Evolutionary conservation across 2,329 filamentous ascomycete genomes (phyloP).

Genomic region (Paramyrothecium roridum): DNA sequence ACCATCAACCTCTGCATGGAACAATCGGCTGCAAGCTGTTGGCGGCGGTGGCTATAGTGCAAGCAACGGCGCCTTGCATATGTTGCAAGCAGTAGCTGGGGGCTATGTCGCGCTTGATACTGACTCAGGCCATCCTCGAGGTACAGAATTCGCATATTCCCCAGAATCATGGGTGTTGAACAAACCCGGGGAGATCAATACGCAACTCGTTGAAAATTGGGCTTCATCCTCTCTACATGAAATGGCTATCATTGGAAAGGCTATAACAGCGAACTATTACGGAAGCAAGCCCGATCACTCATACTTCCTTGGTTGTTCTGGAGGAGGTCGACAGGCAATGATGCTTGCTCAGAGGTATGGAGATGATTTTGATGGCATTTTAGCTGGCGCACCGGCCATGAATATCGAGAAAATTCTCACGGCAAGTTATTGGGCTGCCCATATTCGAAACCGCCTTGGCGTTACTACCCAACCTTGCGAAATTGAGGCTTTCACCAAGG

Average conservation of each 20-base stretch:
- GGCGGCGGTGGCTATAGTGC: no score
- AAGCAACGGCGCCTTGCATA: no score
- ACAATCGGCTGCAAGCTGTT: no score
- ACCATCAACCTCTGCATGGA: no score
- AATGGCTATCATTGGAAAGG: constrained; percentile 43
- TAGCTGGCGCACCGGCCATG: constrained; percentile 45
- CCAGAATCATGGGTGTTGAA: no score
- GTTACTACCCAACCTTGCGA: no score
- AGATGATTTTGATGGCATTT: constrained; percentile 53
- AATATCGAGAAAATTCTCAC: constrained; percentile 36
- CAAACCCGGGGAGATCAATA: no score
- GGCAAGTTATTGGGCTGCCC: constrained; percentile 34
- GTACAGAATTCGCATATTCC: no score
- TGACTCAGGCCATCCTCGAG: no score
- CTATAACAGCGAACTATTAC: constrained; percentile 46
- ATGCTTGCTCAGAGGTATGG: constrained; percentile 51
- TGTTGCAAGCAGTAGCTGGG: no score
- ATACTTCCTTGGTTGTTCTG: constrained; percentile 56
- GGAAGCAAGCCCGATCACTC: constrained; percentile 30
- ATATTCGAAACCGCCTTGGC: constrained; percentile 20
- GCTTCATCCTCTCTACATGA: constrained; percentile 28
- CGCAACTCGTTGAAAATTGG: no score
- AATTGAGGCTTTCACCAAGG: constrained; percentile 17
- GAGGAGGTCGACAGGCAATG: constrained; percentile 54
- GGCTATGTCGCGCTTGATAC: no score